These are phyloP conservation scores for Phytophthora pistaciae DNA, from an alignment of 352 stramenopile genomes.

Conservation along the genomic window DNA sequence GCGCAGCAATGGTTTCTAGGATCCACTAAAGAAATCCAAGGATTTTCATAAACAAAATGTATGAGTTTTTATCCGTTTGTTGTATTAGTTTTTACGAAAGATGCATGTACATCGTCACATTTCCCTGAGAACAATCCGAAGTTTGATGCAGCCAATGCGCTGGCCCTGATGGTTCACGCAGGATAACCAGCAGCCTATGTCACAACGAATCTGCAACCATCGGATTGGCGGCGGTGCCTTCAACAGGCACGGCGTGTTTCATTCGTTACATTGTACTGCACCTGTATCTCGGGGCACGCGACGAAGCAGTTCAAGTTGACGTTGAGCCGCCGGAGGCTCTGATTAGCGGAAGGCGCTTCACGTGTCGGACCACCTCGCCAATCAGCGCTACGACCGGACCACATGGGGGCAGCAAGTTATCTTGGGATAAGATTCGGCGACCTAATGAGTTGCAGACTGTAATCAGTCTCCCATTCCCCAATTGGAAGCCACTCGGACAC, in stretches of 20 bases:
- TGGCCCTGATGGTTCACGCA: not conserved
- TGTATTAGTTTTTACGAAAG: no score
- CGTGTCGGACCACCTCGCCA: constrained; percentile 4
- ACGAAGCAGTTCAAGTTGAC: constrained; percentile 9
- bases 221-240: not conserved
- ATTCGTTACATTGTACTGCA: not conserved
- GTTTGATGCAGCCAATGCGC: not conserved
- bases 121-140: no score
- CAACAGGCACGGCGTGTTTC: not conserved
- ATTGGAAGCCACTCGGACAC: not conserved
- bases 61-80: no score
- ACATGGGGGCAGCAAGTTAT: constrained; percentile 5
- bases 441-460: not conserved
- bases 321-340: not conserved
- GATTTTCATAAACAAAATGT: no score
- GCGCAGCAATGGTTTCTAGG: no score
- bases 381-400: constrained; percentile 2
- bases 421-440: constrained; percentile 9
- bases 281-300: not conserved
- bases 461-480: not conserved
- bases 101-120: no score
- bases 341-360: constrained; percentile 3
- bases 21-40: no score
- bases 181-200: not conserved
- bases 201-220: not conserved